These are phyloP conservation scores for Verticillium alfalfae DNA, from an alignment of 2,329 filamentous ascomycete species.

Conservation along the genomic window DNA sequence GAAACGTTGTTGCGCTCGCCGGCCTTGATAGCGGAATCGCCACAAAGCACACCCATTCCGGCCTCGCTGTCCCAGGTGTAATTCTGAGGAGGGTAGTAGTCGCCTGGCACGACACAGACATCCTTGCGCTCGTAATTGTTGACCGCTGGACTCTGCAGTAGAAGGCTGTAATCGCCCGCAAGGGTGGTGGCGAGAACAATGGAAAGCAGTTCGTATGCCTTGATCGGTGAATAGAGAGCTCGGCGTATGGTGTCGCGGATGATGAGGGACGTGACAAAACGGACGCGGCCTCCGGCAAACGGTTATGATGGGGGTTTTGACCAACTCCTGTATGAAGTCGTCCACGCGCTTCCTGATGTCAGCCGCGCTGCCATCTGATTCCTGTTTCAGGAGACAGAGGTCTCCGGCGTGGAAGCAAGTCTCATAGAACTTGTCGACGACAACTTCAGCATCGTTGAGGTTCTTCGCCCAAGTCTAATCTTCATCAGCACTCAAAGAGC, in stretches of 20 bases:
- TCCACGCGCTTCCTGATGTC: constrained; percentile 26
- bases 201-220: constrained; percentile 9
- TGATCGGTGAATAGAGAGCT: constrained; percentile 23
- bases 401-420: constrained; percentile 25
- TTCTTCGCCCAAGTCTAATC: constrained; percentile 27
- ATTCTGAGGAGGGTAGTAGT: neutral
- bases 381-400: constrained; percentile 20
- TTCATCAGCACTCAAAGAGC: neutral
- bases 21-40: constrained; percentile 22
- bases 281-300: constrained; percentile 13
- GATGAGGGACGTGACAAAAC: constrained; percentile 24
- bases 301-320: constrained; percentile 17
- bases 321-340: constrained; percentile 20
- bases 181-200: constrained; percentile 15
- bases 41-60: constrained; percentile 23
- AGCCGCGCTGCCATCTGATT: constrained; percentile 16
- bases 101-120: constrained; percentile 2
- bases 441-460: constrained; percentile 28
- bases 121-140: constrained; percentile 1
- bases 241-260: constrained; percentile 18
- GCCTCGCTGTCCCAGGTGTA: constrained; percentile 12
- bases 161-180: constrained; percentile 19
- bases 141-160: neutral
- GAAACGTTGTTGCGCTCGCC: constrained; percentile 8
- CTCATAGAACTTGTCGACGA: constrained; percentile 25